Percentiles rank a stretch among this genome's conserved stretches.
phyloP scores from a whole-genome alignment of 2,329 filamentous ascomycete species.

The Daldinia eschscholtzii region DNA sequence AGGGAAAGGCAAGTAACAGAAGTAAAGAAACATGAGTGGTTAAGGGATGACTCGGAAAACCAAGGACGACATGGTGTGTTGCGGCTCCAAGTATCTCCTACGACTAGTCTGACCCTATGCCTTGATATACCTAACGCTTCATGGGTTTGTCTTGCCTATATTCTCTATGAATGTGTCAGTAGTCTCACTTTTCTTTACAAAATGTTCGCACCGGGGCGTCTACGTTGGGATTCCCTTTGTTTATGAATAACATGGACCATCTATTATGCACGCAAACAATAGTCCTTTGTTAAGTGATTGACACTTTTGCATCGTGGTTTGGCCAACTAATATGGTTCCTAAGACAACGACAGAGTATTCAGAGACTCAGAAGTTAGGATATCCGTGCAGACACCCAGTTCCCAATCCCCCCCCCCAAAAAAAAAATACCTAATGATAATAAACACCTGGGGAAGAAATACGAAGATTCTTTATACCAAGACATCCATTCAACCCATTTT shows the following conservation, averaged over 20 bases:
- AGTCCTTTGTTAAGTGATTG: background rate
- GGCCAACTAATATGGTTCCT: background rate
- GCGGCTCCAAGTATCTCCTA: too few species aligned
- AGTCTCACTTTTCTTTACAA: too few species aligned
- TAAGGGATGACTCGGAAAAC: too few species aligned
- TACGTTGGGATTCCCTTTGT: slow-evolving; percentile 15
- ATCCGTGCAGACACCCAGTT: background rate
- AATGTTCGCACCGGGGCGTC: background rate
- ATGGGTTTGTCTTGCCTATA: background rate
- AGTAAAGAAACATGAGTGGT: too few species aligned
- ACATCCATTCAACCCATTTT: background rate
- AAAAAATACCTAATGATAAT: background rate
- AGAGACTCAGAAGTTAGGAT: background rate
- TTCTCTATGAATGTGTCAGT: background rate
- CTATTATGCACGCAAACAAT: background rate
- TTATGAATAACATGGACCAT: background rate
- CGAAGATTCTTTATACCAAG: background rate
- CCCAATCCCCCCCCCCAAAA: background rate
- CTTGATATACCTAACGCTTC: too few species aligned
- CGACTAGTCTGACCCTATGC: too few species aligned
- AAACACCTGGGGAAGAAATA: background rate
- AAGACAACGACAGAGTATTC: background rate
- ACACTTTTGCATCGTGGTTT: background rate
- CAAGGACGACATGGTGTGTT: too few species aligned
- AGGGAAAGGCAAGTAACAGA: too few species aligned